phyloP scores from a whole-genome alignment of 2,329 filamentous ascomycete species.

The Tolypocladium inflatum region DNA sequence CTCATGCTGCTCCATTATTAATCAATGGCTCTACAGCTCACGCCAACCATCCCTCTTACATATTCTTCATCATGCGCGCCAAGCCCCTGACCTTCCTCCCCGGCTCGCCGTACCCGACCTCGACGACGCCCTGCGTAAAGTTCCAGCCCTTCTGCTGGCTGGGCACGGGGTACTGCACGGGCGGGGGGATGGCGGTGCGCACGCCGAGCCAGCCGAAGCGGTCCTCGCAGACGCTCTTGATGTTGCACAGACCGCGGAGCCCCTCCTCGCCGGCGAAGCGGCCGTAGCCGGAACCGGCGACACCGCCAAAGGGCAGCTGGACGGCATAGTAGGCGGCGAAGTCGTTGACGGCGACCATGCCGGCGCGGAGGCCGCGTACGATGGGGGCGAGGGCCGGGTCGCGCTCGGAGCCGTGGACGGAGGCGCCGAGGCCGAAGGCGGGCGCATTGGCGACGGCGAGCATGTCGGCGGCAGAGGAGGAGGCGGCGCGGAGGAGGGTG shows the following conservation, averaged over 20 bases:
- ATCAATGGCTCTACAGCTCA: neutral
- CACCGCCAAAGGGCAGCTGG: slow-evolving; percentile 87
- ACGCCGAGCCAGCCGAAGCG: slow-evolving; percentile 50
- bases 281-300: slow-evolving; percentile 84
- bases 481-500: slow-evolving; percentile 65
- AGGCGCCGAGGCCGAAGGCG: slow-evolving; percentile 76
- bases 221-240: slow-evolving; percentile 80
- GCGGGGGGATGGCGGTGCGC: slow-evolving; percentile 68
- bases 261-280: slow-evolving; percentile 90
- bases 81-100: slow-evolving; percentile 30
- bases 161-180: slow-evolving; percentile 71
- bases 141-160: slow-evolving; percentile 55
- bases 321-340: slow-evolving; percentile 91
- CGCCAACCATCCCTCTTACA: slow-evolving; percentile 12
- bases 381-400: slow-evolving; percentile 53
- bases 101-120: slow-evolving; percentile 45
- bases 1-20: neutral
- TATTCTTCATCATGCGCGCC: slow-evolving; percentile 32
- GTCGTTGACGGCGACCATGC: slow-evolving; percentile 94
- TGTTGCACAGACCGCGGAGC: slow-evolving; percentile 72
- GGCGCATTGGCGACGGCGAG: slow-evolving; percentile 77
- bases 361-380: slow-evolving; percentile 61
- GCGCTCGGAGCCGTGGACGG: slow-evolving; percentile 67
- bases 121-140: slow-evolving; percentile 52
- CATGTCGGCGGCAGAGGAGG: slow-evolving; percentile 50